Base-by-base conservation (phyloP, 139 green algal genomes). In the Edaphochlamys debaryana region DNA sequence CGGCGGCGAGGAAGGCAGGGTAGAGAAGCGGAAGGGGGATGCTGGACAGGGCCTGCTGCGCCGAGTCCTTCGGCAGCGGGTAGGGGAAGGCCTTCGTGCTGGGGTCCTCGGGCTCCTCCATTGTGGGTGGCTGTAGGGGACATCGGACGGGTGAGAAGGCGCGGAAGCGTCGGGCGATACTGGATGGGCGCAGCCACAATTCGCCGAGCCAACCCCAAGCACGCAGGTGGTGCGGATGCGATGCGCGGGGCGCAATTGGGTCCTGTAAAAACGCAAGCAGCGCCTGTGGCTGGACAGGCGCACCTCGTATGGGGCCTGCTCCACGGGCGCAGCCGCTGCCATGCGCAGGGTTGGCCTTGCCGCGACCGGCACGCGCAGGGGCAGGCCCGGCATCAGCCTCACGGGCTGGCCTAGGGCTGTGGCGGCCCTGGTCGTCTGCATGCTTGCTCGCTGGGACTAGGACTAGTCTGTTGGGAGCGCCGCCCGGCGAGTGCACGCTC, bases 11-110 rank as follows among this genome's bases (percentile, higher is more conserved):
- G 23, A 94, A 87, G n/a, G 85, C 69, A 32, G 90, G 87, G 83
- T 95, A 95, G 23, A 96, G 92, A 22, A 92, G 81, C 0, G 87
- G 37, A 13, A 87, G 74, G 15, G 94, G 92, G 23, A 97, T 85
- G 56, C 71, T 80, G 20, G 90, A 86, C 9, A 98, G 89, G 6
- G 80, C 37, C n/a, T 82, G 72, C 56, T 94, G 92, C 71, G 90
- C 60, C 23, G 87, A 84, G 45, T 95, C 89, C 91, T 95, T 91
- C 0, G 87, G 82, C 54, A 88, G 32, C 25, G 69, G 78, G 63
- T 88, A 88, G 11, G 84, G 84, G 69, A 88, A 88, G 32, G 84
- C 42, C 78, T 79, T 82, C 32, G 80, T 78, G 79, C 27, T 69
- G 7, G 56, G 67, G 19, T 82, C 75, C 60, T 86, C 80, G 34